Conservation (phyloP, 768 basidiomycete genomes). For the Chalciporus piperatus region DNA sequence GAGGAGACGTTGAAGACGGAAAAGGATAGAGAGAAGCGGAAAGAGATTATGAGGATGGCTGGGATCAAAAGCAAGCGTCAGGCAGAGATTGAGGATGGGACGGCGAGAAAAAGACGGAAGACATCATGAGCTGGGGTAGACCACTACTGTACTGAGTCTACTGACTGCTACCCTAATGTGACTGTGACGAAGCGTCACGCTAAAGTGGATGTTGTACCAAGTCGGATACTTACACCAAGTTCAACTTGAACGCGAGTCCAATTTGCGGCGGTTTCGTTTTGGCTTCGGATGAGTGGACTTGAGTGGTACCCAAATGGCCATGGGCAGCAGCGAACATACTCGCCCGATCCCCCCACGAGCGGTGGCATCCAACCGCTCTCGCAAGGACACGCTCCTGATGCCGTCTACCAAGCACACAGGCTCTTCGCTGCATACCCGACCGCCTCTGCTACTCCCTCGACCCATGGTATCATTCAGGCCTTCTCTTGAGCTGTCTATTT, state of each 20-base stretch:
- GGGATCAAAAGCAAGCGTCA: slow-evolving; percentile 75
- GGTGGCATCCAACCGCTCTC: slow-evolving; percentile 1
- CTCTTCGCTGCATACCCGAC: slow-evolving; percentile 68
- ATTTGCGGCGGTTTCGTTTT: slow-evolving; percentile 1
- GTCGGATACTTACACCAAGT: neutral
- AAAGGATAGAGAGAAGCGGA: slow-evolving; percentile 74
- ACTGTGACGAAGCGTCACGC: neutral
- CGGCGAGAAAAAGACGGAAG: slow-evolving; percentile 52
- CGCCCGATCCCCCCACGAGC: slow-evolving; percentile 9
- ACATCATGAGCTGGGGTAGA: slow-evolving; percentile 20
- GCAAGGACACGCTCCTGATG: slow-evolving; percentile 36
- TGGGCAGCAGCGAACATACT: slow-evolving; percentile 10
- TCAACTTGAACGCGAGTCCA: neutral
- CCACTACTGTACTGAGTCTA: too few species aligned
- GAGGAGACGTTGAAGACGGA: slow-evolving; percentile 58
- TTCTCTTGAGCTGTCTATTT: neutral
- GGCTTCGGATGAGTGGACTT: slow-evolving; percentile 23
- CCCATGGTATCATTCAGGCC: slow-evolving; percentile 52
- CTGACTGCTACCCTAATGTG: too few species aligned
- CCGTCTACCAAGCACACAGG: slow-evolving; percentile 66
- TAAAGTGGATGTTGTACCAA: too few species aligned
- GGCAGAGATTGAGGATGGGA: slow-evolving; percentile 56
- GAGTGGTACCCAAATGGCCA: slow-evolving; percentile 26
- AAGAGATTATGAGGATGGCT: slow-evolving; percentile 67
- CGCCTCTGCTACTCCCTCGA: slow-evolving; percentile 73